Base-by-base conservation (phyloP, 306 rosid species). In the Dryas alaskensis region DNA sequence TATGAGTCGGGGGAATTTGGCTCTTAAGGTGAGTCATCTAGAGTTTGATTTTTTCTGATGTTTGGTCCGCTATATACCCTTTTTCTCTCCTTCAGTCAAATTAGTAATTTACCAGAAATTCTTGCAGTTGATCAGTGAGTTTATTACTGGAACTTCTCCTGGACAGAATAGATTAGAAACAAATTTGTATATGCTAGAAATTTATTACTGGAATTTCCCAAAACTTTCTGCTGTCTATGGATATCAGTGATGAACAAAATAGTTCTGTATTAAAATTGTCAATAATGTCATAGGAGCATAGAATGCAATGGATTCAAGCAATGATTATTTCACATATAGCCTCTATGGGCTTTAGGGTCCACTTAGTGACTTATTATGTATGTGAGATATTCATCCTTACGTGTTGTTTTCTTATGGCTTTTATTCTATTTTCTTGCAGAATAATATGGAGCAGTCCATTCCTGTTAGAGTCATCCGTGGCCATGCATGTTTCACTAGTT, bases 381-480 rank as follows among this genome's bases (percentile, higher is more conserved):
- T 43, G 17, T 53, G n/a, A 37, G 47, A 61, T 42, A 25, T 70
- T 17, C 53, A 22, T 31, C 60, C 42, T 13, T 16, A 12, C 59
- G 11, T 57, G 14, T 12, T 51, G 19, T 59, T 68, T 74, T 13
- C 14, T 8, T n/a, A 40, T n/a, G 5, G 44, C 5, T 6, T 7
- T 57, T 27, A 6, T 58, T 48, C 0, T 47, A 4, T 62, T 31
- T 69, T 77, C 45, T 51, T 76, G 73, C 79, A 83, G 87, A 83
- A 73, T 78, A 80, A 69, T 57, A 73, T 83, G 80, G 73, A 69
- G 70, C 84, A 83, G 46, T 45, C 55, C 22, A 5, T 78, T 44
- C 80, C 82, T 5, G 76, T 83, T 31, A 80, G 82, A 73, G 84
- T 83, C 11, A 52, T 83, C 51, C 82, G 87, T 52, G 84, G 87